Evolutionary conservation across 129 eudicot genomes (phyloP).

Genomic region (Helianthus tuberosus): DNA sequence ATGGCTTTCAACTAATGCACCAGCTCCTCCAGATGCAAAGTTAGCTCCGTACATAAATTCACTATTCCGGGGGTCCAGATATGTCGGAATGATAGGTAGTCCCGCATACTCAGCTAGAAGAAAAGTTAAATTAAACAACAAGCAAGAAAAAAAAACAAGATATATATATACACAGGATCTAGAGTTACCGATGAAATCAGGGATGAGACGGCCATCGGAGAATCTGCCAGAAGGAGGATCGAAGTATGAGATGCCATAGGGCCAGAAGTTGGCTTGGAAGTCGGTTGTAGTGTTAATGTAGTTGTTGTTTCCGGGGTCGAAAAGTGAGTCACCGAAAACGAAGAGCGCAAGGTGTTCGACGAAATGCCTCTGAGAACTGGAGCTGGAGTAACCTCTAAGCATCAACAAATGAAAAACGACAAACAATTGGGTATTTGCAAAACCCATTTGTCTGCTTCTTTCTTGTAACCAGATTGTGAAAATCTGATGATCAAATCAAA

Average conservation of each 20-base stretch:
- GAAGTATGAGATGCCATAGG: slow-evolving; percentile 62
- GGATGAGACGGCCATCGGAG: slow-evolving; percentile 64
- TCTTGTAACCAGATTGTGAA: too few relatives aligned
- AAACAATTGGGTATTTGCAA: neutral
- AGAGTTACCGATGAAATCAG: slow-evolving; percentile 52
- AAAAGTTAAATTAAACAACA: neutral
- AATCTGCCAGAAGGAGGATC: slow-evolving; percentile 50
- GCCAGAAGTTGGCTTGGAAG: slow-evolving; percentile 49
- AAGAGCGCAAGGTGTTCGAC: slow-evolving; percentile 37
- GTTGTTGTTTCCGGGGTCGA: slow-evolving; percentile 61
- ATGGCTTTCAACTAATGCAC: slow-evolving; percentile 47
- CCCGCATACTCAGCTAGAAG: slow-evolving; percentile 45
- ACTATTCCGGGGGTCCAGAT: slow-evolving; percentile 39
- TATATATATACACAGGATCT: neutral
- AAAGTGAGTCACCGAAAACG: slow-evolving; percentile 57
- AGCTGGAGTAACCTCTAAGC: neutral
- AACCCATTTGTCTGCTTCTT: neutral
- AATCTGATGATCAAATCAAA: neutral
- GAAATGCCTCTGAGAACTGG: neutral
- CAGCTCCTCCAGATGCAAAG: slow-evolving; percentile 68
- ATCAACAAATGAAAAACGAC: neutral
- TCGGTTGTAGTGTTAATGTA: slow-evolving; percentile 46
- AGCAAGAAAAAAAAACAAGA: neutral
- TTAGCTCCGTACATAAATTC: slow-evolving; percentile 47
- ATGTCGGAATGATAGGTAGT: slow-evolving; percentile 49